These are phyloP conservation scores for Avena atlantica DNA, from an alignment of 176 grass and related monocot species.

Conservation along the genomic window DNA sequence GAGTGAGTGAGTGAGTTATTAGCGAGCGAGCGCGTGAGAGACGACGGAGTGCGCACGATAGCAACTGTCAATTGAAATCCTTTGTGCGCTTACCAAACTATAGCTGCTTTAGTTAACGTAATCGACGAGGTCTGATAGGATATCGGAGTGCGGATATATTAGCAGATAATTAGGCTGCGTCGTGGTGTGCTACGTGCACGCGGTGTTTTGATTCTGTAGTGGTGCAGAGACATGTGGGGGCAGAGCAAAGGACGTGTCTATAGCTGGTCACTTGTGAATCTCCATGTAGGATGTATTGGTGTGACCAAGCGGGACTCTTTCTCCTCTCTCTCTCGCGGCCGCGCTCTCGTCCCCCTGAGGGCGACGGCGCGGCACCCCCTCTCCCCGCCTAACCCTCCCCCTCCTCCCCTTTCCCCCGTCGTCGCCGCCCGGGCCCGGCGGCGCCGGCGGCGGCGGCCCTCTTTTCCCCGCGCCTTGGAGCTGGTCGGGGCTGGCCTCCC, in stretches of 20 bases:
- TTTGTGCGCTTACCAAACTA: constrained; percentile 57
- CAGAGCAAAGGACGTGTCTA: constrained; percentile 42
- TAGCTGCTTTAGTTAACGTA: constrained; percentile 41
- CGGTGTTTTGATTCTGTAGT: background rate
- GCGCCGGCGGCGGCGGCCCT: too few relatives aligned
- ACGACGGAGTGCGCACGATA: constrained; percentile 29
- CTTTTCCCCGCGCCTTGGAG: too few relatives aligned
- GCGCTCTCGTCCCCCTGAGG: too few relatives aligned
- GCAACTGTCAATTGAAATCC: constrained; percentile 5
- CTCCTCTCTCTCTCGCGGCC: too few relatives aligned
- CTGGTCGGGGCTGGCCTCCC: too few relatives aligned
- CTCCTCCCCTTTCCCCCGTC: too few relatives aligned
- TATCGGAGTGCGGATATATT: background rate
- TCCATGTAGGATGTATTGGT: constrained; percentile 18
- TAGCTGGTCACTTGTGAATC: background rate
- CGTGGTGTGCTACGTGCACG: background rate
- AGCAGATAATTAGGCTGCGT: background rate
- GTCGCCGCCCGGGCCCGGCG: too few relatives aligned
- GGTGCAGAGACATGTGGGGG: background rate
- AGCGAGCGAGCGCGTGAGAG: background rate
- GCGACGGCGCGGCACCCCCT: too few relatives aligned
- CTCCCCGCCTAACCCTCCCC: too few relatives aligned
- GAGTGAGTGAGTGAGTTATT: background rate
- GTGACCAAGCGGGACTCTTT: background rate
- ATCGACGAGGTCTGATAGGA: constrained; percentile 38